Percentiles rank a stretch among this genome's conserved stretches.
Conservation (phyloP, 306 rosid genomes). For the Prunus fruticosa region DNA sequence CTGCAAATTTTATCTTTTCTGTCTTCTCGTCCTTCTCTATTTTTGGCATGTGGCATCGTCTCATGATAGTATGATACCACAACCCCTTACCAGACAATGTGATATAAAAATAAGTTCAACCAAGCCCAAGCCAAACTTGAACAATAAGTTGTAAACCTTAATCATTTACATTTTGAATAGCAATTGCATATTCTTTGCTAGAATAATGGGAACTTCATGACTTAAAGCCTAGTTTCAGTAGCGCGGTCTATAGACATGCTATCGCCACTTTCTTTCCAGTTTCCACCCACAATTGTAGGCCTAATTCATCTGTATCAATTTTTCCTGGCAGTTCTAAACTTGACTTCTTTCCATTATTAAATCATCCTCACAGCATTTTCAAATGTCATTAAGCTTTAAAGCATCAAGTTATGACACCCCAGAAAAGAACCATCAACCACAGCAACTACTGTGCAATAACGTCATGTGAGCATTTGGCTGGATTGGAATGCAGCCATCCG, state of each 20-base stretch:
- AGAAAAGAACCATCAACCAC: not conserved
- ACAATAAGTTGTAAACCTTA: not conserved
- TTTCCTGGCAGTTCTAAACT: not conserved
- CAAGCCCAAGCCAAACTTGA: not conserved
- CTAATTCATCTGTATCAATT: not conserved
- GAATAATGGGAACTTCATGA: not conserved
- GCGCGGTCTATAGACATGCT: not conserved
- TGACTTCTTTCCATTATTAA: not conserved
- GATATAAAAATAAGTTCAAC: not conserved
- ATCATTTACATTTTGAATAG: not conserved
- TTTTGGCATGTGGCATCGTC: not conserved
- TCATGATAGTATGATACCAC: slow-evolving; percentile 3
- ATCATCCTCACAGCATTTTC: not conserved
- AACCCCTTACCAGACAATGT: not conserved
- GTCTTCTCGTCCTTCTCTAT: not conserved
- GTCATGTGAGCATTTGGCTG: not conserved
- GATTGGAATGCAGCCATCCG: too few relatives aligned
- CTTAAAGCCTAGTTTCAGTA: not conserved
- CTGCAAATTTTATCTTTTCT: not conserved
- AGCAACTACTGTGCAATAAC: not conserved
- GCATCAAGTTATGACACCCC: not conserved
- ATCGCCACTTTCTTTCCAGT: not conserved
- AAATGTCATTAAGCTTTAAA: not conserved
- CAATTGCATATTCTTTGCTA: not conserved
- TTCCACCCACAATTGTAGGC: not conserved